A percentile compares a stretch with the other conserved stretches of the same genome.
Conservation (phyloP, 169 alveolate genomes). For the Plasmodium knowlesi region DNA sequence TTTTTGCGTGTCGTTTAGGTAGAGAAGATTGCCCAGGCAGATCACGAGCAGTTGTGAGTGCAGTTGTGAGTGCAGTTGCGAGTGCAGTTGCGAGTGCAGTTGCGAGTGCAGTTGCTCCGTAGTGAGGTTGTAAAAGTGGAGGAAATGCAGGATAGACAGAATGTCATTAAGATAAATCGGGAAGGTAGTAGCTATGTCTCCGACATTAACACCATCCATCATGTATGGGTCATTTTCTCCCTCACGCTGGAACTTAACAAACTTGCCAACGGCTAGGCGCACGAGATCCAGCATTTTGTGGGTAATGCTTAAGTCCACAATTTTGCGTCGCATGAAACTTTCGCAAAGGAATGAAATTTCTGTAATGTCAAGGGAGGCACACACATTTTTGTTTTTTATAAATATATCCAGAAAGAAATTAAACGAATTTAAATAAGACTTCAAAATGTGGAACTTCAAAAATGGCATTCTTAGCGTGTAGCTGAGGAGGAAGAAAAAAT, state of each 20-base stretch:
- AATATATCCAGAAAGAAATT: constrained; percentile 10
- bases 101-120: constrained; percentile 8
- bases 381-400: constrained; percentile 20
- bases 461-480: constrained; percentile 44
- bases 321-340: constrained; percentile 34
- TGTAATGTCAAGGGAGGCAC: not conserved
- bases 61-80: not conserved
- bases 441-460: constrained; percentile 23
- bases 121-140: constrained; percentile 24
- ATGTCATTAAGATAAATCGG: constrained; percentile 36
- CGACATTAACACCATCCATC: not conserved
- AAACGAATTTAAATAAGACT: constrained; percentile 56
- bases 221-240: not conserved
- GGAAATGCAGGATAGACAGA: constrained; percentile 31
- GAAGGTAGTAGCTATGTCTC: not conserved
- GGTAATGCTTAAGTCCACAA: constrained; percentile 8
- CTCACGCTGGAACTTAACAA: not conserved
- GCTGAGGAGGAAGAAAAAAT: constrained; percentile 37
- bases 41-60: constrained; percentile 8
- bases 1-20: constrained; percentile 45
- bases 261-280: not conserved
- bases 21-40: constrained; percentile 11
- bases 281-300: constrained; percentile 6
- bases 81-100: not conserved
- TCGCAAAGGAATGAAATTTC: constrained; percentile 52